Evolutionary conservation across 306 rosid genomes (phyloP), one percentile per base, ranked within the genome.

Genomic region (Cicer arietinum): DNA sequence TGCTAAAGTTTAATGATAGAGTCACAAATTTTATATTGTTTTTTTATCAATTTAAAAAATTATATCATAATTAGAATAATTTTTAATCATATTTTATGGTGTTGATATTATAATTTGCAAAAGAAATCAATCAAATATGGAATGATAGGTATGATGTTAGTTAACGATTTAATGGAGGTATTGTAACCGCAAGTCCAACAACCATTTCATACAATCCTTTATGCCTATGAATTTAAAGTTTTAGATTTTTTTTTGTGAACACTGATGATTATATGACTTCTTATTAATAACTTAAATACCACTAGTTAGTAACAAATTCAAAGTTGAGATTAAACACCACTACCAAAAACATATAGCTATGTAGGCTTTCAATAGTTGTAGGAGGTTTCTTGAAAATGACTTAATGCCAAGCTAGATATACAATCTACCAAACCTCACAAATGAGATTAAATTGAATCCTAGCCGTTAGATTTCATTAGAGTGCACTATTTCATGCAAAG

Each of bases 351-450:
- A 76, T 22, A 69, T 18, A 37, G 56, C 9, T 39, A 16, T 2
- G 22, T 54, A 63, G 50, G 22, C 20, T 22, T 79, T 52, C 84
- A 60, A 3, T 30, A 6, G 41, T 67, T 43, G 47, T 75, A 61
- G 84, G 88, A 69, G 83, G 68, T 69, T 84, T 84, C 64, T 40
- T 56, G 72, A 79, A 58, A 79, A 41, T 47, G 72, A 79, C 71
- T 62, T 37, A 5, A 45, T 20, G 58, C 5, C 67, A 48, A 51
- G 50, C 20, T 67, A 35, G 40, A 18, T 53, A 50, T 6, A 7
- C n/a, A 77, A 73, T 53, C 58, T 44, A 73, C 74, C 63, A 40
- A n/a, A 37, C 40, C 79, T 69, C 48, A 1, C 7, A 62, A 42
- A 75, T 59, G 79, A 74, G 70, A 64, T 64, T 59, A 53, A 74